Percentiles rank a stretch among this genome's conserved stretches.
These are phyloP conservation scores for Chaetomium globosum DNA, from an alignment of 2,329 filamentous ascomycete species.

Conservation along the genomic window DNA sequence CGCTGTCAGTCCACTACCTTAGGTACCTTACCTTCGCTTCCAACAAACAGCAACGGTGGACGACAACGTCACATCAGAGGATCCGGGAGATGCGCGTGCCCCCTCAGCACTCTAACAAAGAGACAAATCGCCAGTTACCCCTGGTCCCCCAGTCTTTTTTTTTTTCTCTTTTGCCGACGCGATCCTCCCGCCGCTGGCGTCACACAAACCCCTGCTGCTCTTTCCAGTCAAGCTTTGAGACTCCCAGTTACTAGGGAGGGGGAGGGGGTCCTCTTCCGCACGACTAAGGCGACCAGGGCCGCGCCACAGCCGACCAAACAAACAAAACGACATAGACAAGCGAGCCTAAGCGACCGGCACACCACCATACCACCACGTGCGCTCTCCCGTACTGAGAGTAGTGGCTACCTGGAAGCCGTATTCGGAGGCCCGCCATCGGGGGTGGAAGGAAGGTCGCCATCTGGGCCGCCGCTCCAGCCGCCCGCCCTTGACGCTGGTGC, in stretches of 20 bases:
- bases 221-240: background rate
- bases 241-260: background rate
- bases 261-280: background rate
- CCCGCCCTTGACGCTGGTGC: constrained; percentile 8
- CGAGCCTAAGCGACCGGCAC: constrained; percentile 12
- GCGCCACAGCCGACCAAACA: constrained; percentile 4
- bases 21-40: background rate
- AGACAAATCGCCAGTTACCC: background rate
- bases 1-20: no score
- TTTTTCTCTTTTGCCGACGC: background rate
- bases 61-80: background rate
- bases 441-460: constrained; percentile 1
- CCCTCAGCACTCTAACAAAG: background rate
- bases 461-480: constrained; percentile 20
- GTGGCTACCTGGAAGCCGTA: constrained; percentile 10
- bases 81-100: background rate
- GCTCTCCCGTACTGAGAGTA: background rate
- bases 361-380: constrained; percentile 16
- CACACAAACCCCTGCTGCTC: background rate
- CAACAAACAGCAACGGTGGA: background rate
- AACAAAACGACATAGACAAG: background rate
- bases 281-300: background rate
- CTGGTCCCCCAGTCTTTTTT: background rate
- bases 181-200: background rate
- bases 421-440: background rate